Conservation (phyloP, 768 basidiomycete species). For the Hebeloma cylindrosporum region DNA sequence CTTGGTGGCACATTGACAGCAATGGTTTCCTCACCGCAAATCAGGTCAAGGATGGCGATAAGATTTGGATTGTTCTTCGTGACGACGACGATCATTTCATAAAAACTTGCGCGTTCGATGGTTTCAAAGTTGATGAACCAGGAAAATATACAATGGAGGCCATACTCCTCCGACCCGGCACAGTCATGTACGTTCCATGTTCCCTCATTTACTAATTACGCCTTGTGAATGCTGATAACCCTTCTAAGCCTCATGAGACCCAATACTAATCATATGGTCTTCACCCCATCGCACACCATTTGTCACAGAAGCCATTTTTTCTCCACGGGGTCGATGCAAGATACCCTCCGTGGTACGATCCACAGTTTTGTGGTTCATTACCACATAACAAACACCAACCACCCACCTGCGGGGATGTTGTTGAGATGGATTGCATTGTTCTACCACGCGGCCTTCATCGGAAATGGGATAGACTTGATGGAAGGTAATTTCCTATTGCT, state of each 20-base stretch:
- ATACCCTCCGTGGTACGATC: not conserved
- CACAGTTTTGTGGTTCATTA: slow-evolving; percentile 3
- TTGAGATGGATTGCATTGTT: not conserved
- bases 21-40: slow-evolving; percentile 3
- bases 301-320: slow-evolving; percentile 6
- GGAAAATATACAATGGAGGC: slow-evolving; percentile 14
- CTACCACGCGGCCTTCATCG: slow-evolving; percentile 1
- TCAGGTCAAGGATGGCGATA: slow-evolving; percentile 1
- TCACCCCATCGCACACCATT: not conserved
- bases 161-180: slow-evolving; percentile 5
- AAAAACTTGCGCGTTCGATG: not conserved
- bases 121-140: not conserved
- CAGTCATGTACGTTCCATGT: slow-evolving; percentile 13
- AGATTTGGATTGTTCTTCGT: slow-evolving; percentile 4
- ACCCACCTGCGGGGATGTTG: not conserved
- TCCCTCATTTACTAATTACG: no score
- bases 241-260: slow-evolving; percentile 10
- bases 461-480: not conserved
- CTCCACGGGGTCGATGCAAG: slow-evolving; percentile 5
- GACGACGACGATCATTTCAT: not conserved
- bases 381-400: slow-evolving; percentile 6
- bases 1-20: slow-evolving; percentile 9
- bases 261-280: slow-evolving; percentile 4
- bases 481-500: not conserved
- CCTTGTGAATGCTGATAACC: no score